phyloP scores from a whole-genome alignment of 163 green algal species.

The Prototheca stagnorum region DNA sequence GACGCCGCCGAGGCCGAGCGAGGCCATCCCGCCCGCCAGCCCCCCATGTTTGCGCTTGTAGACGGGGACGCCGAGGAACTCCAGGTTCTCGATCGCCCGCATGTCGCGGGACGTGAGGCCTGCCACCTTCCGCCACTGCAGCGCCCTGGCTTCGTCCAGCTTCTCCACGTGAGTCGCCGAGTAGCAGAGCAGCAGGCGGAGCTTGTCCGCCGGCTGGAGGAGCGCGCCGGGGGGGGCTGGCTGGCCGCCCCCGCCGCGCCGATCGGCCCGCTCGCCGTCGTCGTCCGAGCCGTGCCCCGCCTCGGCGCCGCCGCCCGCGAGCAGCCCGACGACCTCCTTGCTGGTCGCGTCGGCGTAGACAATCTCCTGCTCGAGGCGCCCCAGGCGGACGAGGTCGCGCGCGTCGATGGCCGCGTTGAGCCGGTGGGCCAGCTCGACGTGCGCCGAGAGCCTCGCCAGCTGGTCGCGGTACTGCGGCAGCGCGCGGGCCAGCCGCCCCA shows the following conservation, averaged over 20 bases:
- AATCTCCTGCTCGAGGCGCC: slow-evolving; percentile 75
- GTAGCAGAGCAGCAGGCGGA: slow-evolving; percentile 85
- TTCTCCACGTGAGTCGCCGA: slow-evolving; percentile 83
- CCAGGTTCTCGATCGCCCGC: slow-evolving; percentile 60
- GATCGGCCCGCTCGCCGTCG: too few species aligned
- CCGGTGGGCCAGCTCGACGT: slow-evolving; percentile 50
- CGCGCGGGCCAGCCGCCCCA: slow-evolving; percentile 50
- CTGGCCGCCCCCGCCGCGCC: too few species aligned
- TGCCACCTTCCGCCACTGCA: slow-evolving; percentile 73
- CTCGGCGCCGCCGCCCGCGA: slow-evolving; percentile 31
- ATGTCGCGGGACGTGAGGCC: slow-evolving; percentile 57
- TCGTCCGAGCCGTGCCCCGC: slow-evolving; percentile 43
- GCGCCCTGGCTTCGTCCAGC: slow-evolving; percentile 42
- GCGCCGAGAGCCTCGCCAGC: slow-evolving; percentile 55
- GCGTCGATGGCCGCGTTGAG: slow-evolving; percentile 46
- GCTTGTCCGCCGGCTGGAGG: slow-evolving; percentile 36
- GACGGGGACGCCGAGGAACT: slow-evolving; percentile 64
- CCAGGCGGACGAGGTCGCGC: slow-evolving; percentile 46
- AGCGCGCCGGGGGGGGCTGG: background rate
- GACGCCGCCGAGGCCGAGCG: too few species aligned
- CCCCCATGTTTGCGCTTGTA: slow-evolving; percentile 28
- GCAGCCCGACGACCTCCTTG: slow-evolving; percentile 74
- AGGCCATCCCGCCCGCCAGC: slow-evolving; percentile 1
- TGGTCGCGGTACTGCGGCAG: slow-evolving; percentile 79
- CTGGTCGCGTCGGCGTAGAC: slow-evolving; percentile 73